phyloP scores from a whole-genome alignment of 495 filamentous ascomycete species.

The Darksidea phi region DNA sequence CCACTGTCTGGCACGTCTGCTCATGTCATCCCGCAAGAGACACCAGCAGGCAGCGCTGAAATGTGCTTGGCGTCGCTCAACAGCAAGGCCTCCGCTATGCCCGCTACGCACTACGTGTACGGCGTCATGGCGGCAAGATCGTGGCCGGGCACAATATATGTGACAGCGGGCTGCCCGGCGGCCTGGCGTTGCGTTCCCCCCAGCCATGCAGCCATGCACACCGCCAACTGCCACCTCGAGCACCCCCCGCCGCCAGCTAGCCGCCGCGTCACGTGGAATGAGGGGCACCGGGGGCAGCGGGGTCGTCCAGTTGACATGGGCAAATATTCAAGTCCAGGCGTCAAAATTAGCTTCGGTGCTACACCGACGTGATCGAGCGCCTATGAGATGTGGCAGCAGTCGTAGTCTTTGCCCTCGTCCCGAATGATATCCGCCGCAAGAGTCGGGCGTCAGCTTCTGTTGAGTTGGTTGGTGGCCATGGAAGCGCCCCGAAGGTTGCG shows the following conservation, averaged over 20 bases:
- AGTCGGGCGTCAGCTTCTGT: not conserved
- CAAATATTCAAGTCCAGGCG: not conserved
- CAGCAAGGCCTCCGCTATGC: not conserved
- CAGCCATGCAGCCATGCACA: conserved; percentile 31
- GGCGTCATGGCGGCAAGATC: not conserved
- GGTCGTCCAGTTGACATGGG: not conserved
- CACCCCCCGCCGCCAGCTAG: not conserved
- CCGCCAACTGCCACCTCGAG: conserved; percentile 37
- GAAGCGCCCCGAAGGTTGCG: conserved; percentile 22
- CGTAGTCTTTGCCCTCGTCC: too few relatives aligned
- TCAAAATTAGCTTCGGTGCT: too few relatives aligned
- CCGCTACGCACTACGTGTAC: conserved; percentile 4
- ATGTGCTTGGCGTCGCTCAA: conserved; percentile 14
- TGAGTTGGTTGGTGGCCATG: not conserved
- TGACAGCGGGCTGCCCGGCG: not conserved
- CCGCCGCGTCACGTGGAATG: conserved; percentile 34
- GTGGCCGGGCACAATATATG: not conserved
- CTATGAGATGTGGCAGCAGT: too few relatives aligned
- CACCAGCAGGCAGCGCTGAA: conserved; percentile 31
- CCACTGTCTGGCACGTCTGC: conserved; percentile 4
- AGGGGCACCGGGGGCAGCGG: conserved; percentile 23
- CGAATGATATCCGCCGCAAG: too few relatives aligned
- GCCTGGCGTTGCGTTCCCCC: conserved; percentile 22
- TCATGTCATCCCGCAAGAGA: conserved; percentile 3
- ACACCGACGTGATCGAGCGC: too few relatives aligned